phyloP scores from a whole-genome alignment of 345 rosid genomes.

The Cardamine chenopodiifolia region DNA sequence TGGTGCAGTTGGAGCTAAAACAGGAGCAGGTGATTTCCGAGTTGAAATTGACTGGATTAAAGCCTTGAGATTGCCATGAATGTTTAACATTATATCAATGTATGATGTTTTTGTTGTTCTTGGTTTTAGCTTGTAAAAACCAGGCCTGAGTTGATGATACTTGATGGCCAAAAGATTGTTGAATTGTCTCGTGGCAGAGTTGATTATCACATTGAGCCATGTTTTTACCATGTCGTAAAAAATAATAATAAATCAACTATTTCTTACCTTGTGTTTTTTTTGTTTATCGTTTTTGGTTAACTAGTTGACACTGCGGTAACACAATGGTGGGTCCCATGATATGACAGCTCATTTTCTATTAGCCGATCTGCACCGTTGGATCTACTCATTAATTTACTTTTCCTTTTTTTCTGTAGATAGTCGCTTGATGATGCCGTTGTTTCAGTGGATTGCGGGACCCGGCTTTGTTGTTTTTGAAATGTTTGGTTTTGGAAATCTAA shows the following conservation, averaged over 20 bases:
- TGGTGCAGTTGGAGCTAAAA: conserved; percentile 67
- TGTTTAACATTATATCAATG: conserved; percentile 14
- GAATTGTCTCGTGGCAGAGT: background rate
- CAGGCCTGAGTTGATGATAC: conserved; percentile 27
- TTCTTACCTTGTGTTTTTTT: background rate
- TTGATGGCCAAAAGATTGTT: conserved; percentile 5
- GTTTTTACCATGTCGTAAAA: conserved; percentile 1
- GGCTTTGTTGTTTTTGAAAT: background rate
- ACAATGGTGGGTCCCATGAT: background rate
- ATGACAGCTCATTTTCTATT: background rate
- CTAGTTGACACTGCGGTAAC: background rate
- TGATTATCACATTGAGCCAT: background rate
- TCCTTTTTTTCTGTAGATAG: conserved; percentile 11
- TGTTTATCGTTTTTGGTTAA: conserved; percentile 1
- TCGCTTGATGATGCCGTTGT: conserved; percentile 42
- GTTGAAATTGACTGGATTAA: conserved; percentile 89
- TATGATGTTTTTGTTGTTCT: conserved; percentile 24
- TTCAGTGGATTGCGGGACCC: conserved; percentile 35
- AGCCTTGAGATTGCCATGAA: conserved; percentile 52
- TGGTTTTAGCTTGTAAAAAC: conserved; percentile 24
- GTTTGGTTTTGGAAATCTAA: conserved; percentile 12
- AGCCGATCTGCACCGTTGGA: conserved; percentile 33
- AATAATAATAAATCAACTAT: background rate
- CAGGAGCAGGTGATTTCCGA: conserved; percentile 87
- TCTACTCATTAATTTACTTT: conserved; percentile 7